phyloP scores from a whole-genome alignment of 2,329 filamentous ascomycete genomes.

The Talaromyces sp. region DNA sequence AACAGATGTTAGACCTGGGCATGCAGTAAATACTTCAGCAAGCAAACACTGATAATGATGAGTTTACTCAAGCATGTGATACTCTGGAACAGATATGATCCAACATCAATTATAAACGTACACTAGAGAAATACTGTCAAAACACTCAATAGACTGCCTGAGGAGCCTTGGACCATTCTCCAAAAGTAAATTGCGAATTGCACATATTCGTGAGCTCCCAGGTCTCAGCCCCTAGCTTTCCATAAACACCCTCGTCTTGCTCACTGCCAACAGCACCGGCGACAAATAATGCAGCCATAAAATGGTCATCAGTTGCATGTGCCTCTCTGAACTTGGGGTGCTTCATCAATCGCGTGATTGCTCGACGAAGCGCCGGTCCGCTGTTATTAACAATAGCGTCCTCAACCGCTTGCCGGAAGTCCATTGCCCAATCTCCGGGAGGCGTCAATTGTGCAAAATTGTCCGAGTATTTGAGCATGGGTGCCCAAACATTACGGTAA shows the following conservation, averaged over 20 bases:
- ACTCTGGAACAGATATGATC: background rate
- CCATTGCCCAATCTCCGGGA: conserved; percentile 59
- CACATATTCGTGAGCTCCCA: conserved; percentile 67
- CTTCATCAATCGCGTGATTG: conserved; percentile 64
- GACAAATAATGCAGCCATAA: conserved; percentile 63
- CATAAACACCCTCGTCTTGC: conserved; percentile 42
- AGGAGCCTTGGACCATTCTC: background rate
- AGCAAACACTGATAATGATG: background rate
- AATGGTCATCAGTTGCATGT: conserved; percentile 68
- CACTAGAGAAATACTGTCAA: background rate
- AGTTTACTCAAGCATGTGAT: background rate
- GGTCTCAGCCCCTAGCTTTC: conserved; percentile 51
- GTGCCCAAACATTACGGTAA: conserved; percentile 63
- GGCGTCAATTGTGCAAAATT: conserved; percentile 60
- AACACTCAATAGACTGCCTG: background rate
- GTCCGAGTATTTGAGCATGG: conserved; percentile 62
- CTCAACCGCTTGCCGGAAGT: conserved; percentile 64
- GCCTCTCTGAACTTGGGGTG: conserved; percentile 64
- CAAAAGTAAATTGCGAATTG: conserved; percentile 56
- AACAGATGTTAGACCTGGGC: background rate
- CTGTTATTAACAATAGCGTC: conserved; percentile 56
- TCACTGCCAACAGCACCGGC: conserved; percentile 54
- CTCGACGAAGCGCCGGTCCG: conserved; percentile 54
- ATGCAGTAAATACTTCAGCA: background rate
- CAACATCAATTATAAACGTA: background rate